Conservation (phyloP, 2,329 filamentous ascomycete genomes). For the Diaporthe longicolla region DNA sequence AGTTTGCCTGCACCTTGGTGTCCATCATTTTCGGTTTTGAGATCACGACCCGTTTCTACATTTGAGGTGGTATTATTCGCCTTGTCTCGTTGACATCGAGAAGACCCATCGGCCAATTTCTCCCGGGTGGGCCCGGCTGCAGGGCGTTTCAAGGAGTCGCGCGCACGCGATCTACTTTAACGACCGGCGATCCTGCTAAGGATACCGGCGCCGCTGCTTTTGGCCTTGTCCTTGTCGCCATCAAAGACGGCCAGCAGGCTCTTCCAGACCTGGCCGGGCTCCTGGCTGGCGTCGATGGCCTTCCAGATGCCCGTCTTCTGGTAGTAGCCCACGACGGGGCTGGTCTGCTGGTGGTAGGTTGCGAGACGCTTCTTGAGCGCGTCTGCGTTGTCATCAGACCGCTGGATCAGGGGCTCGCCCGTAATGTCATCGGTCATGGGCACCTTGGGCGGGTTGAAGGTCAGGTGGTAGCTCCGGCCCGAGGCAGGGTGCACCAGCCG, state of each 20-base stretch:
- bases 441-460: constrained; percentile 98
- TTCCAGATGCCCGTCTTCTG: constrained; percentile 98
- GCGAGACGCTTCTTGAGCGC: constrained; percentile 93
- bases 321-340: constrained; percentile 95
- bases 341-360: constrained; percentile 95
- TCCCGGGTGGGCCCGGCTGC: constrained; percentile 8
- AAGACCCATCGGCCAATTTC: constrained; percentile 2
- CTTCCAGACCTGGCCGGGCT: constrained; percentile 96
- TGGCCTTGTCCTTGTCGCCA: constrained; percentile 68
- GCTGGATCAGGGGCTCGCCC: constrained; percentile 95
- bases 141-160: not conserved
- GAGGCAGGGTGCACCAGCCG: constrained; percentile 96
- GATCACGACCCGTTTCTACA: constrained; percentile 30
- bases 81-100: not conserved
- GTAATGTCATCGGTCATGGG: constrained; percentile 97
- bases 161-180: constrained; percentile 21
- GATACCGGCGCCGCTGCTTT: constrained; percentile 55
- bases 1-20: constrained; percentile 5
- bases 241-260: constrained; percentile 88
- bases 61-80: constrained; percentile 13
- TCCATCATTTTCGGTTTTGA: not conserved
- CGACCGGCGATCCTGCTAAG: constrained; percentile 57
- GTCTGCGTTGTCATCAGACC: constrained; percentile 96
- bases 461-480: constrained; percentile 96
- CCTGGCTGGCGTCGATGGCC: constrained; percentile 94